These are phyloP conservation scores for Cryptococcus hybrid DNA, from an alignment of 1,284 basidiomycete genomes.

Conservation along the genomic window DNA sequence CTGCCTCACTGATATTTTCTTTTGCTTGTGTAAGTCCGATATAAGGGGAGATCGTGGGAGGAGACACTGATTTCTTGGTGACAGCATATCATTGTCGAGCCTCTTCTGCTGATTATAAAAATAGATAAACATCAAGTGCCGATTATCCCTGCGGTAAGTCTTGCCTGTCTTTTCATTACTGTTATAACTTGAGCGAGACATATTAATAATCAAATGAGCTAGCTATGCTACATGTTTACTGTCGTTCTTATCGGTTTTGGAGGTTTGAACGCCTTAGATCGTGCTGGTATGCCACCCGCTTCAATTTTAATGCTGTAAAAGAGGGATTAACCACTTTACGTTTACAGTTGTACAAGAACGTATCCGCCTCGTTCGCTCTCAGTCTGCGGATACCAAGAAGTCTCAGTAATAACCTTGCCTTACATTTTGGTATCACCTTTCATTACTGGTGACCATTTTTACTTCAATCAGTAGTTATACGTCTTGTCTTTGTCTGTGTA, in stretches of 20 bases:
- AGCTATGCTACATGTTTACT: conserved; percentile 31
- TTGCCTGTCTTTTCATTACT: conserved; percentile 1
- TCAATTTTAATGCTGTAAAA: background rate
- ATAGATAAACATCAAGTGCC: conserved; percentile 16
- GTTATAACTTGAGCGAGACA: too few relatives aligned
- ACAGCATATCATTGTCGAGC: conserved; percentile 22
- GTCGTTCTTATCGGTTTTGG: conserved; percentile 30
- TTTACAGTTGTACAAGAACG: conserved; percentile 8
- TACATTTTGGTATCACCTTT: background rate
- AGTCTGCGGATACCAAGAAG: conserved; percentile 2
- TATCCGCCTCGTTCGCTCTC: conserved; percentile 4
- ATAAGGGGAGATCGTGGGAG: background rate
- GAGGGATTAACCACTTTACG: background rate
- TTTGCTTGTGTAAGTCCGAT: conserved; percentile 26
- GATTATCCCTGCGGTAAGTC: conserved; percentile 9
- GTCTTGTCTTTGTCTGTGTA: background rate
- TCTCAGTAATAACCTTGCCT: background rate
- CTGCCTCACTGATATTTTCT: conserved; percentile 15
- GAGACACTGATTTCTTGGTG: background rate
- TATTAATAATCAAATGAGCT: background rate
- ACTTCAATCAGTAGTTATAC: too few relatives aligned
- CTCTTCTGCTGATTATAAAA: conserved; percentile 11
- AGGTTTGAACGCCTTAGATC: conserved; percentile 32
- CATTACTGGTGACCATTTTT: background rate
- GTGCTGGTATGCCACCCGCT: conserved; percentile 29